Evolutionary conservation across 2,329 filamentous ascomycete genomes (phyloP), one percentile per base, ranked within the genome.

Genomic region (Clonostachys rosea): DNA sequence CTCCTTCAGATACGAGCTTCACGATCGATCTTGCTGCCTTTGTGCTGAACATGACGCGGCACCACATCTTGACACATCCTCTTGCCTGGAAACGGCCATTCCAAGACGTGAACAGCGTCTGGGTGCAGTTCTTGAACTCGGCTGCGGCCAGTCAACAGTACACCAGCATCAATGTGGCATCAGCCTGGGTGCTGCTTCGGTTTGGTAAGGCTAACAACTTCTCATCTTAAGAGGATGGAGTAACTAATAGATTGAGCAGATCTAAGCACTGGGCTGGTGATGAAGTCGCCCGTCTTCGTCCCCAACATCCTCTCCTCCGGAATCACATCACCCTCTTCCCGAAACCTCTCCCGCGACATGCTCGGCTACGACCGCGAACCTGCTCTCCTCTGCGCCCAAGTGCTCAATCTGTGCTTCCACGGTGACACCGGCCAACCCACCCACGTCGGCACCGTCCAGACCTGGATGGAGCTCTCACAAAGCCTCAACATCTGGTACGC

Each of bases 401-500:
- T 67, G 30, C 52, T 69, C 33, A 63, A 63, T 17, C 57, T 63
- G 36, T 59, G 64, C 43, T 58, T 56, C 33, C 50, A 49, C 11
- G 48, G 52, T 30, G 47, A 48, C 10, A 14, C 14, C 24, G 7
- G 24, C 11, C 7, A 16, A 4, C 24, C 24, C 3, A 30, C 24
- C 8, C 24, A 30, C 9, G 9, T 30, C 24, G 24, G 24, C 10
- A 50, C 50, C 10, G 53, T 62, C 12, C 56, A 58, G 20, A 53
- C 45, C 12, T 68, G 65, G 65, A 61, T 56, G 16, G 49, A 48
- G 7, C 55, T 66, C 16, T 54, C 54, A 7, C 63, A 67, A 13
- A 55, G 59, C 8, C 56, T 68, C 3, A 53, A 51, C 8, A 46
- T 59, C 17, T 68, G 65, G 65, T 66, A 65, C 46, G 50, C 50